Conservation (phyloP, 805 yeast species). For the Ogataea pilisensis region DNA sequence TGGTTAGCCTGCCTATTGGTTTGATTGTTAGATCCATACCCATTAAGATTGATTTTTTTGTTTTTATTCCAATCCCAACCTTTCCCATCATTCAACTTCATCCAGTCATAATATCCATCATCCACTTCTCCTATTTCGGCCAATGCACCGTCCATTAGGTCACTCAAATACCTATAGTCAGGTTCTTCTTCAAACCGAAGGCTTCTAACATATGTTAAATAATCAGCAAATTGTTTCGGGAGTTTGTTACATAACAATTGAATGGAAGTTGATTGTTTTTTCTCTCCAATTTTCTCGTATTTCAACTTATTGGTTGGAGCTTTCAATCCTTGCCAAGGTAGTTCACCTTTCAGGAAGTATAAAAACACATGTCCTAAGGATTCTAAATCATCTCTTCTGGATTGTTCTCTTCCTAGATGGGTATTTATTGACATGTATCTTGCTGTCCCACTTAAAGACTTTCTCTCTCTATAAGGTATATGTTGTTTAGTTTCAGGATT, state of each 20-base stretch:
- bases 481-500: conserved; percentile 78
- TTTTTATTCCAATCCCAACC: conserved; percentile 79
- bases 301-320: conserved; percentile 83
- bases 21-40: conserved; percentile 53
- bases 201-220: conserved; percentile 62
- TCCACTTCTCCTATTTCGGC: conserved; percentile 53
- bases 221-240: conserved; percentile 72
- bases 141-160: conserved; percentile 56
- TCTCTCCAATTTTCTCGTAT: conserved; percentile 80
- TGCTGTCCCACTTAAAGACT: conserved; percentile 80
- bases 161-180: conserved; percentile 63
- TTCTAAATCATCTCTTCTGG: conserved; percentile 79
- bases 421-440: conserved; percentile 86
- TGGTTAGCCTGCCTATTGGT: conserved; percentile 13
- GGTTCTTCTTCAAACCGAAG: conserved; percentile 78
- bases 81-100: conserved; percentile 70
- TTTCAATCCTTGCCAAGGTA: conserved; percentile 89
- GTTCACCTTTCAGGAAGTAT: conserved; percentile 70
- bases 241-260: conserved; percentile 58
- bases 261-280: conserved; percentile 67
- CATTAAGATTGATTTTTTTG: conserved; percentile 76
- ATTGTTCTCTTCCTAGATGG: conserved; percentile 82
- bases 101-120: conserved; percentile 78
- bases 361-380: conserved; percentile 79
- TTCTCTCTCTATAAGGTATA: conserved; percentile 77